Evolutionary conservation across 2,329 filamentous ascomycete genomes (phyloP), one percentile per base, ranked within the genome.

Genomic region (Penicillium sp.): DNA sequence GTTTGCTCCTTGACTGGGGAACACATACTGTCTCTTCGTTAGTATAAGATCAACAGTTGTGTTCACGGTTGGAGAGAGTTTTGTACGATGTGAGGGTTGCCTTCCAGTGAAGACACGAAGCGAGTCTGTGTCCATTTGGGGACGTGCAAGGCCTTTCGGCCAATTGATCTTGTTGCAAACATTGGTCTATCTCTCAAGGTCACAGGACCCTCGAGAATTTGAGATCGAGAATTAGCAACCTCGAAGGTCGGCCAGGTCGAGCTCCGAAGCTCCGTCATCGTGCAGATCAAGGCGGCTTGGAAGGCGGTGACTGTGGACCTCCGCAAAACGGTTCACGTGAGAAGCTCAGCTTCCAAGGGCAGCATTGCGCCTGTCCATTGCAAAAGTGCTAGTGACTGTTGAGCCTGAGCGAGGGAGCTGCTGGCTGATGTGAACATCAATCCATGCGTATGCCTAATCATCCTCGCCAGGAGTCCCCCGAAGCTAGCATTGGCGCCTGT

Each of bases 1-100:
- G 64, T 69, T 51, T 75, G 71, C 61, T 64, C 57, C 62, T n/a
- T 79, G 74, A 60, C 80, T 75, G 28, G 78, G 74, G 69, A 83
- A 82, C 17, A 83, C 75, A 66, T 84, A 85, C 81, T 84, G 60
- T 20, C 17, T 43, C 14, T 31, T 1, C 37, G 52, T 72, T 51
- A 70, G 63, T 42, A 63, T 59, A 57, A 20, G 15, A 55, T 5
- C 20, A 37, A 22, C 3, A 39, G 6, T 41, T 47, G 37, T 20
- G 38, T 45, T 12, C 57, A 22, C 15, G n/a, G 11, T 47, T 35
- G n/a, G 25, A 15, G 25, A n/a, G 31, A 12, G 35, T 47, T 28
- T 15, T 76, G 56, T 71, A 78, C 77, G 57, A 79, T 77, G 65
- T 79, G 66, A 52, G 76, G 71, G 58, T 74, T 71, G 11, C 69